Conservation (phyloP, 768 basidiomycete species). For the Leucocoprinus sp. region DNA sequence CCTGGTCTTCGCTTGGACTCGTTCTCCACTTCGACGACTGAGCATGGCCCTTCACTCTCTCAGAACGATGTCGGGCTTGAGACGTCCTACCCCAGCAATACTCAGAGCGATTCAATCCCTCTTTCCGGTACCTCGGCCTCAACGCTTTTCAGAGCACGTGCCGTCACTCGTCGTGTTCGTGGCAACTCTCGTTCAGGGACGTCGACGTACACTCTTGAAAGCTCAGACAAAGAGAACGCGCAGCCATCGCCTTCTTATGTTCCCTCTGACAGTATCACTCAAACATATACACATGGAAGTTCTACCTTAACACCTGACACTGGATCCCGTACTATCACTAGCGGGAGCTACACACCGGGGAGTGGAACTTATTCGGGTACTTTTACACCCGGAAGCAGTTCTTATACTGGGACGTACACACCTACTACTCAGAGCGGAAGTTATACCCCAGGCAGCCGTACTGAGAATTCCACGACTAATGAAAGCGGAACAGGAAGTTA, state of each 20-base stretch:
- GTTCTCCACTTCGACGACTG: slow-evolving; percentile 26
- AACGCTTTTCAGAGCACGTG: slow-evolving; percentile 47
- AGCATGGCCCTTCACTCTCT: slow-evolving; percentile 39
- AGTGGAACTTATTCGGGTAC: slow-evolving; percentile 22
- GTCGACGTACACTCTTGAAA: slow-evolving; percentile 32
- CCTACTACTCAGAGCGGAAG: slow-evolving; percentile 14
- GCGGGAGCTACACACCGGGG: slow-evolving; percentile 21
- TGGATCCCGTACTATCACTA: slow-evolving; percentile 16
- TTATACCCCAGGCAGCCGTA: slow-evolving; percentile 13
- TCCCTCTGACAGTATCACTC: background rate
- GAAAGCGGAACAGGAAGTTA: slow-evolving; percentile 13
- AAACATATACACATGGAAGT: slow-evolving; percentile 2
- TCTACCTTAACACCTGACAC: slow-evolving; percentile 16
- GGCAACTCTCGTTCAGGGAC: slow-evolving; percentile 38
- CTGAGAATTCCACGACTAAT: slow-evolving; percentile 4
- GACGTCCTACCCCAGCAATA: slow-evolving; percentile 51
- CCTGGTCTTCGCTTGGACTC: slow-evolving; percentile 23
- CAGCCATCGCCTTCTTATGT: slow-evolving; percentile 5
- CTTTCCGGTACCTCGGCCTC: slow-evolving; percentile 43
- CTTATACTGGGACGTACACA: slow-evolving; percentile 18
- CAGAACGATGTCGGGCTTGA: slow-evolving; percentile 43
- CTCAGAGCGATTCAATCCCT: slow-evolving; percentile 34
- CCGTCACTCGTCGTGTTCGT: slow-evolving; percentile 41
- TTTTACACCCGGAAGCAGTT: slow-evolving; percentile 18
- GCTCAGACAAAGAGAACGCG: slow-evolving; percentile 54